Conservation (phyloP, 2,329 filamentous ascomycete species). For the Clonostachys sp. region DNA sequence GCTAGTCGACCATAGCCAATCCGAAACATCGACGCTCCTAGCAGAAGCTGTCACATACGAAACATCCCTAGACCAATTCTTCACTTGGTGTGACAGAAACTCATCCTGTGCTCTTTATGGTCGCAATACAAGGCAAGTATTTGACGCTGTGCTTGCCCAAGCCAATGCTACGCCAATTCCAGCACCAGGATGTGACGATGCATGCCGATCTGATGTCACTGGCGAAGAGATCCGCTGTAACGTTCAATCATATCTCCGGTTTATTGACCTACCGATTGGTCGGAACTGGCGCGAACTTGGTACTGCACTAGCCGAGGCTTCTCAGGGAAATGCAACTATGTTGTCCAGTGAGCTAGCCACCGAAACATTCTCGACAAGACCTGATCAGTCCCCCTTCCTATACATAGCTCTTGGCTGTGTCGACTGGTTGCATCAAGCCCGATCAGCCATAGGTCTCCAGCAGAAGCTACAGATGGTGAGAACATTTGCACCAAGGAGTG, state of each 20-base stretch:
- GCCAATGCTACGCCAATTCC: slow-evolving; percentile 8
- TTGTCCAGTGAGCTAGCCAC: slow-evolving; percentile 6
- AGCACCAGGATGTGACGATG: slow-evolving; percentile 1
- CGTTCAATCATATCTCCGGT: slow-evolving; percentile 5
- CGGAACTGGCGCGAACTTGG: slow-evolving; percentile 9
- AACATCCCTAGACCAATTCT: slow-evolving; percentile 9
- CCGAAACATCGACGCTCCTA: slow-evolving; percentile 7
- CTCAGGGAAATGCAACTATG: slow-evolving; percentile 10
- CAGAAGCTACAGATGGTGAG: slow-evolving; percentile 5
- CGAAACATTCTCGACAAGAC: not conserved
- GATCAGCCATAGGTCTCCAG: slow-evolving; percentile 5
- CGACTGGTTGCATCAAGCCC: slow-evolving; percentile 10
- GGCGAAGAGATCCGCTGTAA: slow-evolving; percentile 13
- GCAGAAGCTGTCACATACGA: slow-evolving; percentile 9
- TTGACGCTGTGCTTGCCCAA: slow-evolving; percentile 6
- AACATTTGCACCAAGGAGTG: slow-evolving; percentile 9
- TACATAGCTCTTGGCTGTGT: slow-evolving; percentile 13
- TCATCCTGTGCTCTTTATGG: slow-evolving; percentile 8
- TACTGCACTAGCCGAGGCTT: slow-evolving; percentile 7
- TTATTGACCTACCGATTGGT: slow-evolving; percentile 4
- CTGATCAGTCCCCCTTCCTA: slow-evolving; percentile 1
- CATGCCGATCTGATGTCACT: slow-evolving; percentile 10
- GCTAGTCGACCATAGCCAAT: slow-evolving; percentile 13
- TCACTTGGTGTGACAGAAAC: slow-evolving; percentile 12
- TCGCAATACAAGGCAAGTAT: slow-evolving; percentile 5